Base-by-base conservation (phyloP, 805 yeast species). In the Schwanniomyces pseudopolymorphus region DNA sequence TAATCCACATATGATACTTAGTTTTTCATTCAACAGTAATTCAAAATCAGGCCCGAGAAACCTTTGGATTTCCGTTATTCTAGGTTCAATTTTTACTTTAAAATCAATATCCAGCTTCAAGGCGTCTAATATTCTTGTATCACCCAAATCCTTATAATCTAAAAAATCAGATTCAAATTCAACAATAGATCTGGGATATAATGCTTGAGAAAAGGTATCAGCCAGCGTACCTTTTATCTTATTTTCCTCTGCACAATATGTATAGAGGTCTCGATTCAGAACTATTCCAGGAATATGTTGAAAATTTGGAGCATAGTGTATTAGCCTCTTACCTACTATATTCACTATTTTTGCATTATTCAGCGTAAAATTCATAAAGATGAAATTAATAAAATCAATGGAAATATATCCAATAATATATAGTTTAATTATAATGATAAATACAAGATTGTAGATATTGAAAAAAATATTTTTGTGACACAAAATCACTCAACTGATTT, bases 1-100 rank as follows among this genome's bases (percentile, higher is more conserved):
- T 16, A 58, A 49, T 0, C 75, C 75, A 48, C 66, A 61, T 5
- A 67, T 38, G 2, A 69, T 55, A 26, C 60, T 45, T 4, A 62
- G 27, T 8, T 54, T 57, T 44, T 70, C 75, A 22, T 53, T 49
- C 10, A 58, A 43, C 56, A 50, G 60, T 9, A 66, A 49, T 9
- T 55, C 55, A 20, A 63, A 56, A n/a, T 50, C 51, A 2, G 40
- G 38, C 4, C 70, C 70, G 20, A 67, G 26, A 48, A 68, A 64
- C 16, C 39, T 44, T 42, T 59, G 63, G 8, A 68, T 38, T 5
- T 54, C 52, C 10, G 50, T 50, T 1, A 60, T 46, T 41, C 59
- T 51, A 1, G 43, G 26, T 17, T 39, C 44, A 27, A 59, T 39
- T 10, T 33, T 44, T 13, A 37, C 28, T 13, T 40, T 42, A 33